Evolutionary conservation across 1,284 basidiomycete genomes (phyloP).

Genomic region (Caloboletus inedulis): DNA sequence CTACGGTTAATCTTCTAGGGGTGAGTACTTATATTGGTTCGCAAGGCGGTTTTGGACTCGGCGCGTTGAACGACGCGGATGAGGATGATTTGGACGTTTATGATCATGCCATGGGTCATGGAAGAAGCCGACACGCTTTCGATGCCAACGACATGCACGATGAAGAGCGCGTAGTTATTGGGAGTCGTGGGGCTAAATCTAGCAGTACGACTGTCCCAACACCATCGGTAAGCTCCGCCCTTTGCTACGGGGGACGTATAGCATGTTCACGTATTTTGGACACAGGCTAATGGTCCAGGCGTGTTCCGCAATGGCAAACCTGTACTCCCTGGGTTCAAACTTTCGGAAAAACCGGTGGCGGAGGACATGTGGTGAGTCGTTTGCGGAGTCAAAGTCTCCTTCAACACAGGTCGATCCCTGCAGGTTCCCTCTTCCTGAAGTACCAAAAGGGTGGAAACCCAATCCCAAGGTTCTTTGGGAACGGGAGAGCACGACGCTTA

Average conservation of each 20-base stretch:
- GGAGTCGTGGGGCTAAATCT: slow-evolving; percentile 17
- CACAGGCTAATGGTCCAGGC: slow-evolving; percentile 31
- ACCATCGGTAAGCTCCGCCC: slow-evolving; percentile 17
- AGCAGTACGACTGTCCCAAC: neutral
- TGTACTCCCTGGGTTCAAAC: slow-evolving; percentile 72
- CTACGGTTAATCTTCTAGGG: neutral
- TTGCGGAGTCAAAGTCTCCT: slow-evolving; percentile 2
- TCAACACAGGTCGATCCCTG: slow-evolving; percentile 11
- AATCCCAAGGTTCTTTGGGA: slow-evolving; percentile 81
- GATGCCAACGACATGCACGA: slow-evolving; percentile 62
- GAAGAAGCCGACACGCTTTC: slow-evolving; percentile 64
- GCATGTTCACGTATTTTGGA: slow-evolving; percentile 37
- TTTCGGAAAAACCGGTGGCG: slow-evolving; percentile 64
- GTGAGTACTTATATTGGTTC: slow-evolving; percentile 2
- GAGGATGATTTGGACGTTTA: slow-evolving; percentile 90
- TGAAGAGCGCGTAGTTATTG: slow-evolving; percentile 51
- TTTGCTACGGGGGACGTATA: neutral
- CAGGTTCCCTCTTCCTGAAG: slow-evolving; percentile 78
- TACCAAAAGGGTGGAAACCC: slow-evolving; percentile 83
- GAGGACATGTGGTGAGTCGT: slow-evolving; percentile 69
- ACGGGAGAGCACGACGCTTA: slow-evolving; percentile 48
- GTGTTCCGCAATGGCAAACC: slow-evolving; percentile 72
- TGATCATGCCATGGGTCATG: slow-evolving; percentile 41
- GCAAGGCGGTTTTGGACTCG: slow-evolving; percentile 78
- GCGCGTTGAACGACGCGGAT: slow-evolving; percentile 83